Base-by-base conservation (phyloP, 805 yeast genomes). In the Pichia californica region DNA sequence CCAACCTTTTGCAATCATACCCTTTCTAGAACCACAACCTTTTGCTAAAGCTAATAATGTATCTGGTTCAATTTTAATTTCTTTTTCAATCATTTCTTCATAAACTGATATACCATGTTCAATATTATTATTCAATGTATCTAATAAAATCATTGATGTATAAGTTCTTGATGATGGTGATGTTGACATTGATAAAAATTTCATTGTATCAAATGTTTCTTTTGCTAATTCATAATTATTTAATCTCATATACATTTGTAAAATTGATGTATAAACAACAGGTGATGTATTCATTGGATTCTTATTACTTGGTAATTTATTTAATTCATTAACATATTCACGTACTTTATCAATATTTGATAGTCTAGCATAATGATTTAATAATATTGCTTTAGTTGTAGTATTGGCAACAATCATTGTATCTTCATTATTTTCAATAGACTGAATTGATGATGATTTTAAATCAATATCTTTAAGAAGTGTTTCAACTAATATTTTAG, bases 181-280 rank as follows among this genome's bases (percentile, higher is more conserved):
- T 14, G 88, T 77, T 23, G 68, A 66, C 5, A 68, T 55, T 1
- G 93, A 78, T 51, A 83, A 60, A 58, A 86, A 91, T 57, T 88
- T 91, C 88, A 93, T 79, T 48, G 87, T 77, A 51, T 83, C 88
- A 62, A 93, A 93, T 2, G 85, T 67, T 36, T 79, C 79, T 44
- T 75, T 73, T 0, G 95, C 95, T 48, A 82, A 79, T 15, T 67
- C 59, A 47, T 70, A 76, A 43, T 75, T 74, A 45, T 57, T 65
- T 40, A 70, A 55, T 42, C 76, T 69, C 7, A 79, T 77, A 54
- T 83, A 77, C 20, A 85, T 69, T 47, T 81, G 79, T 33, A 86
- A 55, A 7, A 83, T 69, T 32, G 77, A 75, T 3, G 82, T 71
- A 50, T 78, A 79, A 1, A 80, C 64, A 4, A 59, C 55, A 5